phyloP scores from a whole-genome alignment of 129 eudicot genomes.

The Tagetes patula region DNA sequence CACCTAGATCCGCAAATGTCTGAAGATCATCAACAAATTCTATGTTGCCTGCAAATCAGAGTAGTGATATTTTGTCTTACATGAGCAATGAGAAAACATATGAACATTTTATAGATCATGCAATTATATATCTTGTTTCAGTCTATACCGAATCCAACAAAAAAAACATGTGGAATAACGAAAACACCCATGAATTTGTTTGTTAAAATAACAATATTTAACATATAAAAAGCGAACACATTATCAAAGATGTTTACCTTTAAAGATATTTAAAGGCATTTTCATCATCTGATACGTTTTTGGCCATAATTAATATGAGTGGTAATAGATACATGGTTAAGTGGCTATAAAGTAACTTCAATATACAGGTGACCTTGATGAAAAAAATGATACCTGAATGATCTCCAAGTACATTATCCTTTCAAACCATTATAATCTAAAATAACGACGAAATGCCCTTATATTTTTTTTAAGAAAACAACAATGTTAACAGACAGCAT shows the following conservation, averaged over 20 bases:
- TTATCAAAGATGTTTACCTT: not conserved
- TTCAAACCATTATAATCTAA: not conserved
- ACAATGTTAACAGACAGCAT: not conserved
- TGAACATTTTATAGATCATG: not conserved
- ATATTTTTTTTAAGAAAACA: not conserved
- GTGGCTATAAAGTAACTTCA: not conserved
- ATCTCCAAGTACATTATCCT: not conserved
- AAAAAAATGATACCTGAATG: not conserved
- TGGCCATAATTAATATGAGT: not conserved
- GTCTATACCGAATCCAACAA: not conserved
- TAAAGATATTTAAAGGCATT: not conserved
- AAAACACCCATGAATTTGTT: not conserved
- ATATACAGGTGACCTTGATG: not conserved
- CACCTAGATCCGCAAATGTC: slow-evolving; percentile 76
- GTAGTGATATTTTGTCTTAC: not conserved
- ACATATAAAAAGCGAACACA: not conserved
- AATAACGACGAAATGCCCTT: not conserved
- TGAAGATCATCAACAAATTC: slow-evolving; percentile 87
- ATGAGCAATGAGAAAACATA: not conserved
- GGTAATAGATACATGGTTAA: not conserved
- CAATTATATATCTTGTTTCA: not conserved
- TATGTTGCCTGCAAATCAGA: slow-evolving; percentile 61
- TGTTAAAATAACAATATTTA: not conserved
- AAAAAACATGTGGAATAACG: not conserved
- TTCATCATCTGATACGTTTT: not conserved